Percentiles rank a stretch among this genome's conserved stretches.
Conservation (phyloP, 352 stramenopile genomes). For the Pythium aphanidermatum region DNA sequence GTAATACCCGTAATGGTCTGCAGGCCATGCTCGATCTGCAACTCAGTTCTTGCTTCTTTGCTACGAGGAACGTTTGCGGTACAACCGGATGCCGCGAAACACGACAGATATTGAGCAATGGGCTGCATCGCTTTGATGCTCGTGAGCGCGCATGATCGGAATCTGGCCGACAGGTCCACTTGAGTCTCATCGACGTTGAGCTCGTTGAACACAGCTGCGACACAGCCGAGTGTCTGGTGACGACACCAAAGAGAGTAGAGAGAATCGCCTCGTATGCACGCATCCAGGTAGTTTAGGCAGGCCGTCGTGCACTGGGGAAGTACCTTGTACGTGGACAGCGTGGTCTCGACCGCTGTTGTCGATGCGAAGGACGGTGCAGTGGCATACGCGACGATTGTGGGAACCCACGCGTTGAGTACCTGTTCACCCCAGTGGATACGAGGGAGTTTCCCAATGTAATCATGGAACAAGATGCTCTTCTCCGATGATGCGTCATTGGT, state of each 20-base stretch:
- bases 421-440: background rate
- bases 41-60: too few relatives aligned
- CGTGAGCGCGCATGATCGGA: background rate
- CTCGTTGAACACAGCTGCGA: conserved; percentile 1
- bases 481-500: too few relatives aligned
- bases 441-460: conserved; percentile 2
- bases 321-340: background rate
- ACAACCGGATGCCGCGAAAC: too few relatives aligned
- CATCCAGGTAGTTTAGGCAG: background rate
- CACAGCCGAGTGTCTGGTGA: conserved; percentile 4
- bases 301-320: background rate
- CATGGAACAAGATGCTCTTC: too few relatives aligned
- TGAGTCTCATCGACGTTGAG: background rate
- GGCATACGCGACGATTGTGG: conserved; percentile 4
- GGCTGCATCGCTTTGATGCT: background rate
- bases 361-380: background rate
- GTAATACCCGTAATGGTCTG: too few relatives aligned
- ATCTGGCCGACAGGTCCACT: background rate
- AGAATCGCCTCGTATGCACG: conserved; percentile 6
- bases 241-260: conserved; percentile 7
- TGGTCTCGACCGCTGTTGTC: background rate
- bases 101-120: too few relatives aligned
- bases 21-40: too few relatives aligned
- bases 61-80: too few relatives aligned
- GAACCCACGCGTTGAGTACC: background rate